These are phyloP conservation scores for Melampsora americana DNA, from an alignment of 1,284 basidiomycete species.

Conservation along the genomic window DNA sequence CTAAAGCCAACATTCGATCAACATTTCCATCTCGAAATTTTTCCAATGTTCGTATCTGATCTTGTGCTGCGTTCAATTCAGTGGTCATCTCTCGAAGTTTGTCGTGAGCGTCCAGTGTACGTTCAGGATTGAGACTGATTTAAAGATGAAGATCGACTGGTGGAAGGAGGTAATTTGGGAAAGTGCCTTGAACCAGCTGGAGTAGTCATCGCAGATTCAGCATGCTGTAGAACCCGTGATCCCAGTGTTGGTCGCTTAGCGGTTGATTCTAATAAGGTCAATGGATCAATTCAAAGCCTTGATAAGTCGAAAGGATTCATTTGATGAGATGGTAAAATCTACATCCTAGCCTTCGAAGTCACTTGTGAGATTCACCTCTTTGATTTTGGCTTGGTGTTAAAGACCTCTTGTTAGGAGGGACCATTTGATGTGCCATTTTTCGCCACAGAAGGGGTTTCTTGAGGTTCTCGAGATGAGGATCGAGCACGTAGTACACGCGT, in stretches of 20 bases:
- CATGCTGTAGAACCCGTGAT: neutral
- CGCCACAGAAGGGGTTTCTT: neutral
- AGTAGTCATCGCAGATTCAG: conserved; percentile 7
- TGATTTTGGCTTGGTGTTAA: neutral
- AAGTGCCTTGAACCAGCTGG: conserved; percentile 12
- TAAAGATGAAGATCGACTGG: neutral
- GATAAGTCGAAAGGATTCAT: too few species aligned
- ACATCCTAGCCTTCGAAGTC: too few species aligned
- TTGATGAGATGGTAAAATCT: too few species aligned
- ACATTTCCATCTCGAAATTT: neutral
- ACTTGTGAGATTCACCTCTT: neutral
- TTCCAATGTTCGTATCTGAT: conserved; percentile 20
- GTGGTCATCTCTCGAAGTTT: conserved; percentile 10
- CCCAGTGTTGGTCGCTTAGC: conserved; percentile 1
- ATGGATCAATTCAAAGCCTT: too few species aligned
- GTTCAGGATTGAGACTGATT: conserved; percentile 20
- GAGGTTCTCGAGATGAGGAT: conserved; percentile 3
- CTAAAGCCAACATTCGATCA: conserved; percentile 22
- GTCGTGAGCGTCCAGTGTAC: conserved; percentile 27
- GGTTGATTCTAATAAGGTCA: neutral
- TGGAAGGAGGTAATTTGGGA: conserved; percentile 27
- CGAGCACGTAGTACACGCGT: conserved; percentile 7
- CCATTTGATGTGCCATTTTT: neutral
- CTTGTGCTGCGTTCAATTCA: conserved; percentile 20
- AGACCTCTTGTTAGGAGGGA: neutral